phyloP scores from a whole-genome alignment of 176 grass and related monocot genomes.

The Avena insularis region DNA sequence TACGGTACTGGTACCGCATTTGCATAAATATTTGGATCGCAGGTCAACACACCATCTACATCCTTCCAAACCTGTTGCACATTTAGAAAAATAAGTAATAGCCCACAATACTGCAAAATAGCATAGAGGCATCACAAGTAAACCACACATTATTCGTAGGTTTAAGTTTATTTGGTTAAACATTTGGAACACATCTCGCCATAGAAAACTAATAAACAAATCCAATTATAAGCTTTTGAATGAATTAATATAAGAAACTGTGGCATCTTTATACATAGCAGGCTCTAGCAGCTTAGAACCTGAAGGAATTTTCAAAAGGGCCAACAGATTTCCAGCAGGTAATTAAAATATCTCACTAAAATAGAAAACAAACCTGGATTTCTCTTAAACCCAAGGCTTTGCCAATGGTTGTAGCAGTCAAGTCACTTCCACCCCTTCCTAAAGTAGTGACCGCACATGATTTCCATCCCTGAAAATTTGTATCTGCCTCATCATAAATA shows the following conservation, averaged over 20 bases:
- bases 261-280: not conserved
- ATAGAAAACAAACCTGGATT: slow-evolving; percentile 74
- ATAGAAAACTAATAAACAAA: slow-evolving; percentile 2
- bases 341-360: slow-evolving; percentile 28
- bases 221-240: not conserved
- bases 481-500: slow-evolving; percentile 10
- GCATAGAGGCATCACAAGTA: not conserved
- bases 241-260: slow-evolving; percentile 1
- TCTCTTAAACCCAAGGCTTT: slow-evolving; percentile 95
- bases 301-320: not conserved
- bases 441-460: slow-evolving; percentile 94
- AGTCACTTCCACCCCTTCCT: slow-evolving; percentile 93
- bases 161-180: slow-evolving; percentile 24
- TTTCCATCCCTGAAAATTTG: slow-evolving; percentile 78
- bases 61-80: slow-evolving; percentile 80
- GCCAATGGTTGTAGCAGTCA: slow-evolving; percentile 96
- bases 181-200: not conserved
- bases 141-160: not conserved
- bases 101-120: slow-evolving; percentile 13
- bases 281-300: not conserved
- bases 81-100: slow-evolving; percentile 10
- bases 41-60: slow-evolving; percentile 97
- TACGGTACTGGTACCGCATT: slow-evolving; percentile 85
- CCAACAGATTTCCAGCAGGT: not conserved
- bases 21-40: slow-evolving; percentile 89